Evolutionary conservation across 192 early-diverging fungal genomes (phyloP).

Genomic region (Dissophora globulifera): DNA sequence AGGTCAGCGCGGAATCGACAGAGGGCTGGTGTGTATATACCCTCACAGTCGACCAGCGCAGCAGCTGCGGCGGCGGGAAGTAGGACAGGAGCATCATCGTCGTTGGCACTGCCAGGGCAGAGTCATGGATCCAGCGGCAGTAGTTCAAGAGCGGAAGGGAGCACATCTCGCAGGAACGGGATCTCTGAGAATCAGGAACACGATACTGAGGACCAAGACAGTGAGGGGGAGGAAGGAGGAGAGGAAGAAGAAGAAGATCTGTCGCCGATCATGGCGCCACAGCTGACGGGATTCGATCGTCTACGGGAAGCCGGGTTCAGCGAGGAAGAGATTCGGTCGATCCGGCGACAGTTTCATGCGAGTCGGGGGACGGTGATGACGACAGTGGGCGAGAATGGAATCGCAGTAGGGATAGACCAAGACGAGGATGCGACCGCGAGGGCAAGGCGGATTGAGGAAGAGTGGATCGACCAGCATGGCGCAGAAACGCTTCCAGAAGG

Average conservation of each 20-base stretch:
- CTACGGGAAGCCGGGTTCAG: constrained; percentile 66
- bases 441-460: constrained; percentile 58
- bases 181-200: not conserved
- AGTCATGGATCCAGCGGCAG: not conserved
- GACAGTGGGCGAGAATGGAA: constrained; percentile 43
- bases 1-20: not conserved
- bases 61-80: not conserved
- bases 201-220: not conserved
- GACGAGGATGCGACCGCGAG: constrained; percentile 42
- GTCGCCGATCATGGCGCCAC: constrained; percentile 51
- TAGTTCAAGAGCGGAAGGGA: not conserved
- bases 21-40: not conserved
- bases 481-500: constrained; percentile 64
- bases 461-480: constrained; percentile 67
- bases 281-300: constrained; percentile 66
- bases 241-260: constrained; percentile 23
- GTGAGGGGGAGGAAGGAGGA: not conserved
- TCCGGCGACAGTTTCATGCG: constrained; percentile 65
- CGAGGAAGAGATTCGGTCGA: constrained; percentile 64
- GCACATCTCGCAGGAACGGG: not conserved
- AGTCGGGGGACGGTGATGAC: constrained; percentile 53
- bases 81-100: constrained; percentile 10
- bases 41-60: constrained; percentile 1
- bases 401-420: constrained; percentile 29
- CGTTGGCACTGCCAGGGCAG: constrained; percentile 16